A percentile compares a stretch with the other conserved stretches of the same genome.
These are phyloP conservation scores for Phytopythium montanum DNA, from an alignment of 352 stramenopile species.

Conservation along the genomic window DNA sequence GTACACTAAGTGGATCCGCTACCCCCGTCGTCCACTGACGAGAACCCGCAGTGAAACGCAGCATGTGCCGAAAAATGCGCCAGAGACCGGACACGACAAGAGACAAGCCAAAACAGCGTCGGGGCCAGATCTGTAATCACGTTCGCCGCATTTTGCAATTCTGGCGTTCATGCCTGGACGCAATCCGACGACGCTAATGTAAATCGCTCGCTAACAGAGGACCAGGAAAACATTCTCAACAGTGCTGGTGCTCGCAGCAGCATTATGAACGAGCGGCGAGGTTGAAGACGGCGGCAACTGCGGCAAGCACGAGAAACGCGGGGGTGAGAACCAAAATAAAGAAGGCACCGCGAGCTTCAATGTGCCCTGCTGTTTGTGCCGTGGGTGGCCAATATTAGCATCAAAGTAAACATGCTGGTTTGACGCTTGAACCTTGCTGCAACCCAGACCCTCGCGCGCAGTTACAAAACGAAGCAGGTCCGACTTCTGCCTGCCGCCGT, in stretches of 20 bases:
- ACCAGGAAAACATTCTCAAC: too few species aligned
- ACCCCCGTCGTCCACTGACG: constrained; percentile 4
- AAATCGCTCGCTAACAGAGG: too few species aligned
- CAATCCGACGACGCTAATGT: not conserved
- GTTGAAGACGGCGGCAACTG: constrained; percentile 2
- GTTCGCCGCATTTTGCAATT: not conserved
- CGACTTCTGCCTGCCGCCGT: not conserved
- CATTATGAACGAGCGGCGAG: not conserved
- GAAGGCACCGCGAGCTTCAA: constrained; percentile 3
- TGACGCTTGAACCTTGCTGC: constrained; percentile 1
- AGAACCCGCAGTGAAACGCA: constrained; percentile 4
- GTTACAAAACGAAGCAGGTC: too few species aligned
- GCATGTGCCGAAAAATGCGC: not conserved
- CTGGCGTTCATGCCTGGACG: too few species aligned
- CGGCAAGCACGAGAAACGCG: not conserved
- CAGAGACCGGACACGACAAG: constrained; percentile 5
- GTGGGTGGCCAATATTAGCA: not conserved
- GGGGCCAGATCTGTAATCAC: not conserved
- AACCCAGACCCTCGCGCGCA: not conserved
- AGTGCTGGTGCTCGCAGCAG: too few species aligned
- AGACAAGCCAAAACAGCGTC: constrained; percentile 5
- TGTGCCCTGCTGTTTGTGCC: not conserved
- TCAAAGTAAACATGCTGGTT: constrained; percentile 1
- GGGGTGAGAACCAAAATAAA: not conserved
- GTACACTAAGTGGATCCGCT: constrained; percentile 5